Percentiles rank a stretch among this genome's conserved stretches.
Evolutionary conservation across 768 basidiomycete genomes (phyloP).

Genomic region (Suillus tomentosus): DNA sequence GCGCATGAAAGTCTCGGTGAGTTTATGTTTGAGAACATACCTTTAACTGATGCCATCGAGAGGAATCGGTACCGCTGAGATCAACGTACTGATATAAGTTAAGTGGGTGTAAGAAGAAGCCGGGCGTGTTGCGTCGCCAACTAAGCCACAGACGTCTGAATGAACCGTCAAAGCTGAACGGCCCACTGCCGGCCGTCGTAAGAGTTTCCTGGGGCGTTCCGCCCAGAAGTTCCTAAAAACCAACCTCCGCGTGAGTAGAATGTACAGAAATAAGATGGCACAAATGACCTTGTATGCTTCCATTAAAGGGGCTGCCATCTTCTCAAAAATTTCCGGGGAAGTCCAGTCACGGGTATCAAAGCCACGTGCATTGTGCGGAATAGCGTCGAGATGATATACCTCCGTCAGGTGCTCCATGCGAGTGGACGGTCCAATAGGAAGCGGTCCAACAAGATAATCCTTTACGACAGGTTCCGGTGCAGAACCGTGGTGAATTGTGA

Average conservation of each 20-base stretch:
- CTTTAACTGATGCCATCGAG: conserved; percentile 54
- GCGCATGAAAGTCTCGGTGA: neutral
- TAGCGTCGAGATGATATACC: conserved; percentile 52
- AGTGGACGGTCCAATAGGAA: conserved; percentile 47
- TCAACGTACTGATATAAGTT: conserved; percentile 62
- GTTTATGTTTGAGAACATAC: conserved; percentile 24
- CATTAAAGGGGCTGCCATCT: conserved; percentile 38
- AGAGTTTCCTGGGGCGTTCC: conserved; percentile 53
- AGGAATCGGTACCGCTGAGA: conserved; percentile 51
- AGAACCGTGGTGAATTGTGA: conserved; percentile 54
- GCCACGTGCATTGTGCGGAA: conserved; percentile 57
- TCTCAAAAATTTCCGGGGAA: conserved; percentile 30
- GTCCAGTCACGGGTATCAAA: conserved; percentile 31
- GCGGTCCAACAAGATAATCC: conserved; percentile 61
- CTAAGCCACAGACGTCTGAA: conserved; percentile 58
- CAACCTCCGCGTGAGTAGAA: neutral
- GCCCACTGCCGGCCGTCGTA: conserved; percentile 45
- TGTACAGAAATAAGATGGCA: neutral
- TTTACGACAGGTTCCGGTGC: conserved; percentile 42
- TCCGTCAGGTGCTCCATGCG: conserved; percentile 44
- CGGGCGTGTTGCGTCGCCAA: conserved; percentile 51
- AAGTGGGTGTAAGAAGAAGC: conserved; percentile 54
- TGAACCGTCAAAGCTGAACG: conserved; percentile 60
- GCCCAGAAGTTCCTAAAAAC: conserved; percentile 49
- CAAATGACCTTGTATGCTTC: conserved; percentile 43